phyloP scores from a whole-genome alignment of 306 rosid genomes.

The Vigna unguiculata region DNA sequence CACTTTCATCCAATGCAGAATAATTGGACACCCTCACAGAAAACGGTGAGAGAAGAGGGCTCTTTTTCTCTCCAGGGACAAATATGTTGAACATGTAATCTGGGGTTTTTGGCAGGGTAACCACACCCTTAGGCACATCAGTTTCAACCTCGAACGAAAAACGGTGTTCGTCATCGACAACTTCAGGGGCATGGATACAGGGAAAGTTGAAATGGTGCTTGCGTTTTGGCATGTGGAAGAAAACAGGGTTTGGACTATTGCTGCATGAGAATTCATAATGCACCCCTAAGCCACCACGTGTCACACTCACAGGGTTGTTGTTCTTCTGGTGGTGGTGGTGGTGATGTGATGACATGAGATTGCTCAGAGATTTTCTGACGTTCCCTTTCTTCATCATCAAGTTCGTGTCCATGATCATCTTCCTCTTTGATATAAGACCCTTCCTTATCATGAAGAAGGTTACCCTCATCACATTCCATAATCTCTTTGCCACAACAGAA shows the following conservation, averaged over 20 bases:
- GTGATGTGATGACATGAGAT: constrained; percentile 50
- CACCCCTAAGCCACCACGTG: constrained; percentile 41
- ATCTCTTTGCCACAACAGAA: constrained; percentile 45
- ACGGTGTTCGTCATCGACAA: constrained; percentile 32
- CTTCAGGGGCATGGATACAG: constrained; percentile 53
- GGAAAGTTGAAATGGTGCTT: constrained; percentile 62
- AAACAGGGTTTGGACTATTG: constrained; percentile 58
- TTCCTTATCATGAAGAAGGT: constrained; percentile 61
- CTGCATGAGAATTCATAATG: constrained; percentile 63
- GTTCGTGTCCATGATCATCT: constrained; percentile 63
- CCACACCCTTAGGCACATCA: constrained; percentile 38
- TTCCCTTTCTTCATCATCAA: constrained; percentile 65
- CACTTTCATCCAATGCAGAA: constrained; percentile 56
- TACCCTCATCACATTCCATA: constrained; percentile 61
- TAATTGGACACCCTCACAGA: constrained; percentile 54
- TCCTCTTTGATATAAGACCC: constrained; percentile 60
- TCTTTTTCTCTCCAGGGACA: constrained; percentile 50
- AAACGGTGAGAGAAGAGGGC: constrained; percentile 52
- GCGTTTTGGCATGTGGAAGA: constrained; percentile 54
- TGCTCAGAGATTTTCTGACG: constrained; percentile 53
- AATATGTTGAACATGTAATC: constrained; percentile 47
- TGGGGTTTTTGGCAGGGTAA: constrained; percentile 47
- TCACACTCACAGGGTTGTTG: constrained; percentile 20
- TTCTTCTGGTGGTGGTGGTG: constrained; percentile 33
- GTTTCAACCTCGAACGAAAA: constrained; percentile 9